phyloP scores from a whole-genome alignment of 1,139 yeast genomes.

The Nakaseomyces delphensis region DNA sequence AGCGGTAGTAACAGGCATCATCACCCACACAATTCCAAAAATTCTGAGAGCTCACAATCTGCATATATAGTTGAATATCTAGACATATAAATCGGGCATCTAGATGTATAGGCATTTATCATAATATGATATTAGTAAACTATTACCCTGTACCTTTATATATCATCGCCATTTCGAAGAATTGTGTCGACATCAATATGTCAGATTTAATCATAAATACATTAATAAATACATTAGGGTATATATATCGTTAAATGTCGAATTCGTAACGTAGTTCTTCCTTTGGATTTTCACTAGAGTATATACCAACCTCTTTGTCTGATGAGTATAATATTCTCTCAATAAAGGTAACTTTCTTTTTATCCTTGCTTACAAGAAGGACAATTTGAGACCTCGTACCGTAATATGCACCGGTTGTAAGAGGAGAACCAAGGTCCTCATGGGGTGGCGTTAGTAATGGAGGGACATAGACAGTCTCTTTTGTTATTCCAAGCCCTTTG shows the following conservation, averaged over 20 bases:
- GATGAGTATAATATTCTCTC: constrained; percentile 38
- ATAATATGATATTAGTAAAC: not conserved
- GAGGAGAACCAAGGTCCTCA: constrained; percentile 32
- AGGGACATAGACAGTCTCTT: constrained; percentile 64
- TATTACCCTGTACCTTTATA: not conserved
- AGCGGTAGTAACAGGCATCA: not conserved
- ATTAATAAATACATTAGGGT: not conserved
- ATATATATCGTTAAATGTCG: constrained; percentile 8
- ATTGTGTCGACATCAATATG: too few species aligned
- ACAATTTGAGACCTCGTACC: constrained; percentile 91
- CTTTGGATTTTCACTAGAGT: constrained; percentile 17
- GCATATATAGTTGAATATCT: constrained; percentile 6
- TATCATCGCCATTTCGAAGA: not conserved
- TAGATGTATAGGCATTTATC: constrained; percentile 2
- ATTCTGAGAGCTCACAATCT: constrained; percentile 4
- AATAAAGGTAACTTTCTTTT: constrained; percentile 39
- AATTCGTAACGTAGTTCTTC: constrained; percentile 16
- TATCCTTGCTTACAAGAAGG: constrained; percentile 44
- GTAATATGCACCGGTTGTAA: constrained; percentile 46
- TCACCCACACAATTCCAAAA: not conserved
- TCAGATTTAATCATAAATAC: too few species aligned
- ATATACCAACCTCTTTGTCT: constrained; percentile 24
- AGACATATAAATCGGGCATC: constrained; percentile 6
- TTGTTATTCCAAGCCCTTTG: constrained; percentile 39
- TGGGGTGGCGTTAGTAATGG: constrained; percentile 35